These are phyloP conservation scores for Thraustotheca clavata DNA, from an alignment of 352 stramenopile species.

Conservation along the genomic window DNA sequence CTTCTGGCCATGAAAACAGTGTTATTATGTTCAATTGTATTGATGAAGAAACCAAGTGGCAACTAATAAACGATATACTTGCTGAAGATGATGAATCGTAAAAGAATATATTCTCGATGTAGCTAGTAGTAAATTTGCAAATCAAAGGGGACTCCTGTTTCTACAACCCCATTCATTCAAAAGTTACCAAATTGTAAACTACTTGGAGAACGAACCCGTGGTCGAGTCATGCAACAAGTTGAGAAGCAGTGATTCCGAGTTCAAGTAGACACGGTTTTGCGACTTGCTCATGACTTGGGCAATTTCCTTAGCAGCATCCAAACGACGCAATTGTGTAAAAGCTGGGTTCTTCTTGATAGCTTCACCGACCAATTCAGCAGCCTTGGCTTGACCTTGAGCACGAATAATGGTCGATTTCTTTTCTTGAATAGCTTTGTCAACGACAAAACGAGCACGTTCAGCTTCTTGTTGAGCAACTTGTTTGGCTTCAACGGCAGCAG, in stretches of 20 bases:
- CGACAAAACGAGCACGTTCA: slow-evolving; percentile 97
- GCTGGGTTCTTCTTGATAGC: slow-evolving; percentile 99
- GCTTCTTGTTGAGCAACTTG: slow-evolving; percentile 99
- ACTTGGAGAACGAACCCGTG: slow-evolving; percentile 18
- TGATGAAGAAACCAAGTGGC: slow-evolving; percentile 6
- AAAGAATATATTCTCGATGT: too few species aligned
- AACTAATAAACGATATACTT: slow-evolving; percentile 1
- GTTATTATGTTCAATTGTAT: slow-evolving; percentile 3
- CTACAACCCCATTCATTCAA: too few species aligned
- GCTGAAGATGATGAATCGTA: not conserved
- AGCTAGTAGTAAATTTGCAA: too few species aligned
- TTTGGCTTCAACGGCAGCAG: slow-evolving; percentile 98
- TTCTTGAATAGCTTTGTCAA: slow-evolving; percentile 97
- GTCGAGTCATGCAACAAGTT: slow-evolving; percentile 87
- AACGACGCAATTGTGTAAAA: slow-evolving; percentile 98
- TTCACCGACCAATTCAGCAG: slow-evolving; percentile 95
- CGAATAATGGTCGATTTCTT: slow-evolving; percentile 98
- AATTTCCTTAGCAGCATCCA: slow-evolving; percentile 99
- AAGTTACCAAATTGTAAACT: too few species aligned
- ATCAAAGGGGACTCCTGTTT: too few species aligned
- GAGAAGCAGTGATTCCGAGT: slow-evolving; percentile 95
- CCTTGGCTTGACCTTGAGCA: slow-evolving; percentile 97
- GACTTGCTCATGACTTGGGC: slow-evolving; percentile 92
- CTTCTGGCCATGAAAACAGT: not conserved
- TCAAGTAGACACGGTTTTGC: slow-evolving; percentile 98